These are phyloP conservation scores for Trypanosoma melophagium DNA, from an alignment of 208 protist species.

Conservation along the genomic window DNA sequence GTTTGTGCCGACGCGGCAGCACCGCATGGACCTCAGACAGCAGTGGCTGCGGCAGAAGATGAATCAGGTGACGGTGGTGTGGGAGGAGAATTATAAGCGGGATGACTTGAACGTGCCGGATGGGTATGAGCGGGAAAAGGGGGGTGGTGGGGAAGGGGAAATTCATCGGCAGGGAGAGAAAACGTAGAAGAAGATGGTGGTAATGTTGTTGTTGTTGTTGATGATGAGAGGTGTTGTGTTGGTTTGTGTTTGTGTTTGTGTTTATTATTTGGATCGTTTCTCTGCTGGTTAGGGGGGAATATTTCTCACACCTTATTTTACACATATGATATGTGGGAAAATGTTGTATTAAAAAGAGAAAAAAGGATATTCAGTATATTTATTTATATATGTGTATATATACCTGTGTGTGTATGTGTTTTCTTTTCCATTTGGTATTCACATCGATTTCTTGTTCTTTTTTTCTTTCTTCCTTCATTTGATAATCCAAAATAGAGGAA, in stretches of 20 bases:
- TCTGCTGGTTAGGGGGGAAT: too few species aligned
- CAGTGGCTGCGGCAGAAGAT: constrained; percentile 81
- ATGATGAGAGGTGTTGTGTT: neutral
- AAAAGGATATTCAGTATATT: too few species aligned
- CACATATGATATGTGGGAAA: neutral
- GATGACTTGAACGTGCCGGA: constrained; percentile 70
- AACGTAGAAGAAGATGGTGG: neutral
- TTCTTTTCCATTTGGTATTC: neutral
- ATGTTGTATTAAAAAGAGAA: neutral
- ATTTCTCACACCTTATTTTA: neutral
- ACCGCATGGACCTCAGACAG: constrained; percentile 69
- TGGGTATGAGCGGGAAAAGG: constrained; percentile 57
- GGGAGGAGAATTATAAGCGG: constrained; percentile 72
- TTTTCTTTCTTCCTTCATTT: constrained; percentile 21
- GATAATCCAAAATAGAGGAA: constrained; percentile 1
- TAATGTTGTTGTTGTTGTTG: too few species aligned
- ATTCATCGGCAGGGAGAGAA: neutral
- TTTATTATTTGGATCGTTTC: too few species aligned
- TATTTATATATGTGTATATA: too few species aligned
- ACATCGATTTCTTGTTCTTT: neutral
- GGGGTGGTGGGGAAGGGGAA: constrained; percentile 1
- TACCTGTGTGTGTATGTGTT: neutral
- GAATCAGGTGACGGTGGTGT: constrained; percentile 69
- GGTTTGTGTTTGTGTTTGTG: too few species aligned
- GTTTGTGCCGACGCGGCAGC: constrained; percentile 79